phyloP scores from a whole-genome alignment of 2,329 filamentous ascomycete species.

The Ploettnerulaceae sp. region DNA sequence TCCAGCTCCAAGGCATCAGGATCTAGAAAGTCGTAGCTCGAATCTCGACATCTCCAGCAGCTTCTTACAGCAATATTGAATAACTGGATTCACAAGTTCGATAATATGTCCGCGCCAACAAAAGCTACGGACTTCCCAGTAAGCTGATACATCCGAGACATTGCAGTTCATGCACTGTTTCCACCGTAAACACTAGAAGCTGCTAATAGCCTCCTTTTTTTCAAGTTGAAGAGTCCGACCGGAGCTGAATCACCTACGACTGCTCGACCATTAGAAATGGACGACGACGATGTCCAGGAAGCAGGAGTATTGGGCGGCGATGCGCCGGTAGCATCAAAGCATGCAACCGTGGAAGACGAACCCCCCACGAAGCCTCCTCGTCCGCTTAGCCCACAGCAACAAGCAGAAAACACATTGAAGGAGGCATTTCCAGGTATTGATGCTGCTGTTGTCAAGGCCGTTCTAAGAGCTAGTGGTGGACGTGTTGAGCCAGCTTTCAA shows the following conservation, averaged over 20 bases:
- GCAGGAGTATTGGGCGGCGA: constrained; percentile 46
- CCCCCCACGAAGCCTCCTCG: constrained; percentile 78
- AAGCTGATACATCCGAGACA: constrained; percentile 32
- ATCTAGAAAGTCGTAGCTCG: no score
- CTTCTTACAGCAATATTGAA: no score
- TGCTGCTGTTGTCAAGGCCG: constrained; percentile 73
- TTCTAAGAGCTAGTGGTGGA: constrained; percentile 79
- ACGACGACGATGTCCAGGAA: constrained; percentile 66
- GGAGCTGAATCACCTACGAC: constrained; percentile 63
- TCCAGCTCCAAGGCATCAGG: no score
- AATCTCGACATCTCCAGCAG: no score
- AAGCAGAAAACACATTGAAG: constrained; percentile 81
- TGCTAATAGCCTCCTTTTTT: constrained; percentile 13
- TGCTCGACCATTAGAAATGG: constrained; percentile 59
- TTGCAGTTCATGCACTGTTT: constrained; percentile 22
- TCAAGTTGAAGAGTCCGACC: constrained; percentile 28
- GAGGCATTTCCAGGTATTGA: constrained; percentile 93
- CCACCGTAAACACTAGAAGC: not conserved
- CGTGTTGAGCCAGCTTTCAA: constrained; percentile 93
- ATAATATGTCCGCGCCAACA: constrained; percentile 41
- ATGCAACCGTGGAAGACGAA: constrained; percentile 44
- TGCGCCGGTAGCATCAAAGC: constrained; percentile 37
- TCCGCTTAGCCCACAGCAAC: constrained; percentile 73
- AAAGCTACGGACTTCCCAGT: constrained; percentile 38
- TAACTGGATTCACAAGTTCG: constrained; percentile 7